Conservation (phyloP, 2,329 filamentous ascomycete species). For the Bipolaris sorokiniana region DNA sequence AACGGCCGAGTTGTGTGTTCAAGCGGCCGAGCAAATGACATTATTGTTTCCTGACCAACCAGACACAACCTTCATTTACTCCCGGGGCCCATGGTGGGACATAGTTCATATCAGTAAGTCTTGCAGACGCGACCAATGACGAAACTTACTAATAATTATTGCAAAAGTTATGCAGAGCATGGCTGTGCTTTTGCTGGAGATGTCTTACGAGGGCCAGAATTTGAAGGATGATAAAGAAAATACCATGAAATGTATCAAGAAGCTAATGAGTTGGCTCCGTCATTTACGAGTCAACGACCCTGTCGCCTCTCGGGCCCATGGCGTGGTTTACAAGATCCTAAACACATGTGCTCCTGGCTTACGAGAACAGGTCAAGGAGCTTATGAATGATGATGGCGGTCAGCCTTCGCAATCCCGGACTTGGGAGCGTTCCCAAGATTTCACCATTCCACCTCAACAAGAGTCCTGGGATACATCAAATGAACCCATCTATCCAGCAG, state of each 20-base stretch:
- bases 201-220: slow-evolving; percentile 40
- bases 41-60: slow-evolving; percentile 42
- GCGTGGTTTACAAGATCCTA: slow-evolving; percentile 24
- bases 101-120: slow-evolving; percentile 43
- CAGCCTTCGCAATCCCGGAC: not conserved
- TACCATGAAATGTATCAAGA: slow-evolving; percentile 41
- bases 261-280: slow-evolving; percentile 43
- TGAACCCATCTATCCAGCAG: not conserved
- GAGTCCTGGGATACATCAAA: not conserved
- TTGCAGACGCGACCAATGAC: not conserved
- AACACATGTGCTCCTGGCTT: slow-evolving; percentile 21
- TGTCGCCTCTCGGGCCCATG: slow-evolving; percentile 41
- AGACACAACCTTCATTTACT: slow-evolving; percentile 36
- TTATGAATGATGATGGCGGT: slow-evolving; percentile 8
- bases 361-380: slow-evolving; percentile 20
- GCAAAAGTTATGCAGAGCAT: slow-evolving; percentile 47
- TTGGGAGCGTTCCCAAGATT: not conserved
- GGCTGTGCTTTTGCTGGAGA: slow-evolving; percentile 47
- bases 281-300: slow-evolving; percentile 37
- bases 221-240: slow-evolving; percentile 31
- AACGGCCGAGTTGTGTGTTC: slow-evolving; percentile 42
- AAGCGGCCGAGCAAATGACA: slow-evolving; percentile 42
- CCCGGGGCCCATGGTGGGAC: slow-evolving; percentile 51
- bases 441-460: not conserved
- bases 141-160: not conserved